phyloP scores from a whole-genome alignment of 805 yeast genomes.

The Pichia californica region DNA sequence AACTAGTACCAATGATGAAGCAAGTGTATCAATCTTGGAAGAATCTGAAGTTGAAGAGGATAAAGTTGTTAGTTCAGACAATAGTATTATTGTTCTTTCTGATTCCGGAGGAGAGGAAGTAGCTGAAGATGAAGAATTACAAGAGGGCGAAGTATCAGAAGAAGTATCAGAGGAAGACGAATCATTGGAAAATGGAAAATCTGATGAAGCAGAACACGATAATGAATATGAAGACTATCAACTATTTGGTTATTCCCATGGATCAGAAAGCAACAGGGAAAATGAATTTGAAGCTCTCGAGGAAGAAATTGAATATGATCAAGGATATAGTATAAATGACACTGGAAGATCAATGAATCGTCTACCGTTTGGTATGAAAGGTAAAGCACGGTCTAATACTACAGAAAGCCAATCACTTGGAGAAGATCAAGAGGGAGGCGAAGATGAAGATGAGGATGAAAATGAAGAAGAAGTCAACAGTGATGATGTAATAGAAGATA shows the following conservation, averaged over 20 bases:
- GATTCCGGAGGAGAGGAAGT: not conserved
- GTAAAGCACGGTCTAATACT: no score
- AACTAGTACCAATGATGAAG: not conserved
- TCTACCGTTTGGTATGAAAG: no score
- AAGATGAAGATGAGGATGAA: constrained; percentile 6
- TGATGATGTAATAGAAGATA: not conserved
- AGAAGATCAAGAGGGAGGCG: not conserved
- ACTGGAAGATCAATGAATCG: no score
- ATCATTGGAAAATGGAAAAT: not conserved
- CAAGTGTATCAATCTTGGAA: not conserved
- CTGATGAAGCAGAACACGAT: constrained; percentile 6
- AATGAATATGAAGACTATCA: constrained; percentile 4
- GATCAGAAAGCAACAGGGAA: no score
- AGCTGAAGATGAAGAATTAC: not conserved
- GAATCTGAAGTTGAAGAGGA: not conserved
- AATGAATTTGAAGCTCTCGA: no score
- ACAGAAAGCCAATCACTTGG: no score
- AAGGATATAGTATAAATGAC: no score
- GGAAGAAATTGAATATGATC: no score
- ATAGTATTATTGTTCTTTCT: not conserved
- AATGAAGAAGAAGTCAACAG: constrained; percentile 5
- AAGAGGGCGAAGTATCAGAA: not conserved
- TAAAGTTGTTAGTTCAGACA: no score
- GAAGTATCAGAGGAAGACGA: not conserved
- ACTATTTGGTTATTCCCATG: no score